These are phyloP conservation scores for Hypoxylon sp. DNA, from an alignment of 2,329 filamentous ascomycete genomes.

Conservation along the genomic window DNA sequence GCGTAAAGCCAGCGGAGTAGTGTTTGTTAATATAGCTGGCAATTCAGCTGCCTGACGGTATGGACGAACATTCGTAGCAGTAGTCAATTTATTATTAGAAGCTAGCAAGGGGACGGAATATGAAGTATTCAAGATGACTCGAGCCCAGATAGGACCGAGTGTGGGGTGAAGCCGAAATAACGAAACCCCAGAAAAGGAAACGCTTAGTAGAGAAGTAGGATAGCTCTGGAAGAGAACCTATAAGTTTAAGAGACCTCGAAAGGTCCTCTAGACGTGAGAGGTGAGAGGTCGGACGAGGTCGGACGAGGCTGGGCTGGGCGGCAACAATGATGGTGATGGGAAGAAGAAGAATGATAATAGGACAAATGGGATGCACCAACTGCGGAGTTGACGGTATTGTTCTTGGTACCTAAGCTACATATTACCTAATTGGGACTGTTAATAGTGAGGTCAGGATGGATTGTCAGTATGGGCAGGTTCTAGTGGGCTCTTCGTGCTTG, in stretches of 20 bases:
- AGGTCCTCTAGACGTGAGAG: conserved; percentile 24
- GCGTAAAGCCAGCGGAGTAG: conserved; percentile 18
- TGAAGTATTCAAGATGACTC: conserved; percentile 30
- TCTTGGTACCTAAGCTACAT: conserved; percentile 21
- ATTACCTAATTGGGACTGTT: conserved; percentile 32
- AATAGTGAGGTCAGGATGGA: conserved; percentile 37
- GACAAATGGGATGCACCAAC: conserved; percentile 33
- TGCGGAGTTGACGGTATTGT: conserved; percentile 40
- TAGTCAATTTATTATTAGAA: conserved; percentile 22
- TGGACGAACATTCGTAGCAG: conserved; percentile 48
- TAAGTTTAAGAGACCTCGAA: conserved; percentile 28
- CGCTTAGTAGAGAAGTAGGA: conserved; percentile 21
- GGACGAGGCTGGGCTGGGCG: conserved; percentile 28
- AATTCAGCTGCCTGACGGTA: conserved; percentile 47
- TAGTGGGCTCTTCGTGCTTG: conserved; percentile 11
- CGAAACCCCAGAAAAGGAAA: conserved; percentile 14
- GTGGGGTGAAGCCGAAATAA: conserved; percentile 26
- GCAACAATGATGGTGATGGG: conserved; percentile 31
- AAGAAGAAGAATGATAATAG: conserved; percentile 15
- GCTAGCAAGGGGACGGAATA: conserved; percentile 13
- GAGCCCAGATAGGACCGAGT: conserved; percentile 16
- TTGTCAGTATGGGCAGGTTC: conserved; percentile 14
- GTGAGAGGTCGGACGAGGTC: conserved; percentile 24
- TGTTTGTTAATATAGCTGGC: conserved; percentile 47
- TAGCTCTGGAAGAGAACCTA: conserved; percentile 23